These are phyloP conservation scores for Helenozyma rhizophorensis DNA, from an alignment of 805 yeast genomes.

Conservation along the genomic window DNA sequence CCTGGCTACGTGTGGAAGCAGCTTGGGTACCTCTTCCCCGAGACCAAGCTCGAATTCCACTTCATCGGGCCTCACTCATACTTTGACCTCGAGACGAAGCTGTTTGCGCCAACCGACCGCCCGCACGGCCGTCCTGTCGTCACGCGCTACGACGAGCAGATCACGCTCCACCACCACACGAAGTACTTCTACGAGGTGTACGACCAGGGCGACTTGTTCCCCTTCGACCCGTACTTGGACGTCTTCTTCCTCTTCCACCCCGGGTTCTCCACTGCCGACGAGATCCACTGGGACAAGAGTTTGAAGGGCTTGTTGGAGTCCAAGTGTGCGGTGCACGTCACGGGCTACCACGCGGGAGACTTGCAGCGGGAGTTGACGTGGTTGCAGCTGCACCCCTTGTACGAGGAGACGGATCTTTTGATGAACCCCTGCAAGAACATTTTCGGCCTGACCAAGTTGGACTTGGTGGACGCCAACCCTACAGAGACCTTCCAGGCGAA, in stretches of 20 bases:
- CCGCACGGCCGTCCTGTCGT: conserved; percentile 59
- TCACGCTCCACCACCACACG: conserved; percentile 79
- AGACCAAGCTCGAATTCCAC: conserved; percentile 76
- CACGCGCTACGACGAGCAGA: conserved; percentile 66
- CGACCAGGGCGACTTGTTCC: conserved; percentile 91
- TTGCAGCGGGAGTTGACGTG: conserved; percentile 65
- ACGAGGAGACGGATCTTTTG: conserved; percentile 73
- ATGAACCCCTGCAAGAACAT: conserved; percentile 69
- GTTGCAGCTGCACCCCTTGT: conserved; percentile 56
- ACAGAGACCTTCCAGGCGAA: conserved; percentile 92
- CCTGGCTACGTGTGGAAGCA: conserved; percentile 97
- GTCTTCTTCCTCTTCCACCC: conserved; percentile 94
- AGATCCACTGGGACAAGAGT: conserved; percentile 78
- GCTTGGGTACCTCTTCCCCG: conserved; percentile 79
- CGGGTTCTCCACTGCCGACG: conserved; percentile 80
- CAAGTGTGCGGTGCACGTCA: conserved; percentile 86
- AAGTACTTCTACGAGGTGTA: conserved; percentile 88
- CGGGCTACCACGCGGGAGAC: conserved; percentile 83
- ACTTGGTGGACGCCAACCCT: conserved; percentile 86
- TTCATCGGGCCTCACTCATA: conserved; percentile 92
- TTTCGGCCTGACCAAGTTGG: conserved; percentile 90
- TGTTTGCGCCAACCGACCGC: conserved; percentile 50
- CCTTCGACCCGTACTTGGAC: conserved; percentile 95
- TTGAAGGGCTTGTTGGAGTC: conserved; percentile 86
- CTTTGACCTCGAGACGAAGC: conserved; percentile 64